These are phyloP conservation scores for Tricholoma flavovirens DNA, from an alignment of 768 basidiomycete genomes.

Conservation along the genomic window DNA sequence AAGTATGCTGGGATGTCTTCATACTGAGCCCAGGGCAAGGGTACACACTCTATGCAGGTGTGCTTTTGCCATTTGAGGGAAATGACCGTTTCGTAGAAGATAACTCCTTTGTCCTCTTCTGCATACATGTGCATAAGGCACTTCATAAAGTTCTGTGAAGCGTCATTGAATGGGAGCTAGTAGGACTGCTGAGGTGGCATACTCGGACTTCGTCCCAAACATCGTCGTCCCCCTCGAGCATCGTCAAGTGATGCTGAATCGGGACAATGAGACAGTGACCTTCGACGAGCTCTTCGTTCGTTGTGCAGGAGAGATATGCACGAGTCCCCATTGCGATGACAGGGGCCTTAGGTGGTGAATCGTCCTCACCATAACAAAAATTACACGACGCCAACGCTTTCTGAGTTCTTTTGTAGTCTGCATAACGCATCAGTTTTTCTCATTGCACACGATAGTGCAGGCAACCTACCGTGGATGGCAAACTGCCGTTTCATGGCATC, in stretches of 20 bases:
- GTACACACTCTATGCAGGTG: slow-evolving; percentile 90
- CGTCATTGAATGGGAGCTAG: background rate
- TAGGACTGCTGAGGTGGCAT: slow-evolving; percentile 20
- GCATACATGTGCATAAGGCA: slow-evolving; percentile 94
- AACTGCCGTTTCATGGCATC: slow-evolving; percentile 97
- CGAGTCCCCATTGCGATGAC: slow-evolving; percentile 89
- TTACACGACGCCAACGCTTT: slow-evolving; percentile 80
- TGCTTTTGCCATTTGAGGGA: slow-evolving; percentile 85
- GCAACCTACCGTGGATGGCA: slow-evolving; percentile 77
- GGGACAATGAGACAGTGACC: slow-evolving; percentile 97
- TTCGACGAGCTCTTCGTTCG: slow-evolving; percentile 79
- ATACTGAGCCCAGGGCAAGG: slow-evolving; percentile 83
- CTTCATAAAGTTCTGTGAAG: slow-evolving; percentile 70
- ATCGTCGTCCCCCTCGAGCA: slow-evolving; percentile 93
- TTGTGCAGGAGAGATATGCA: slow-evolving; percentile 85
- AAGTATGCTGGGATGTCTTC: slow-evolving; percentile 91
- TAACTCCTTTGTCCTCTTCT: slow-evolving; percentile 86
- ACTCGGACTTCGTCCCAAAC: slow-evolving; percentile 97
- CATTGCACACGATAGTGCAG: background rate
- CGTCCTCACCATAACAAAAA: slow-evolving; percentile 92
- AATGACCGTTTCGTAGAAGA: slow-evolving; percentile 94
- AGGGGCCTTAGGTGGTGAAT: slow-evolving; percentile 81
- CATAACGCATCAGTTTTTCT: slow-evolving; percentile 4
- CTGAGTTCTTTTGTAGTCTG: slow-evolving; percentile 96
- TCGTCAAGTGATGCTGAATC: slow-evolving; percentile 86